Evolutionary conservation across 148 eudicot species (phyloP).

Genomic region (Silene conica): DNA sequence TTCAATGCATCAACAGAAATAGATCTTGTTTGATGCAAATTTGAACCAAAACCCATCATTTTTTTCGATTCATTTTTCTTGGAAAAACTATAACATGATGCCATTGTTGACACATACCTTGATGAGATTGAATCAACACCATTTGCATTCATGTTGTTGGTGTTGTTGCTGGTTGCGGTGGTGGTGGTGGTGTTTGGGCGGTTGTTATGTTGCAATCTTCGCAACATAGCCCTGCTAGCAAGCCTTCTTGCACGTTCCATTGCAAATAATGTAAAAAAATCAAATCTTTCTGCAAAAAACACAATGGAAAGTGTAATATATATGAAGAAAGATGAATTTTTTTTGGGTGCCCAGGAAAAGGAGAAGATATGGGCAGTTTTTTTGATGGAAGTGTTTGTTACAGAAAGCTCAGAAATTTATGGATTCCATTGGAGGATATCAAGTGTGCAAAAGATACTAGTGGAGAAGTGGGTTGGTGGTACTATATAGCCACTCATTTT

Average conservation of each 20-base stretch:
- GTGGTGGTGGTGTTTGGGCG: conserved; percentile 15
- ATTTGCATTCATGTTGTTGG: not conserved
- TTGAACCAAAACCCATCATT: conserved; percentile 22
- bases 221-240: conserved; percentile 56
- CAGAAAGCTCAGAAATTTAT: conserved; percentile 22
- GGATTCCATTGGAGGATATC: conserved; percentile 18
- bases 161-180: conserved; percentile 4
- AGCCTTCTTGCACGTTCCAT: conserved; percentile 86
- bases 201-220: conserved; percentile 47
- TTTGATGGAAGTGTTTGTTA: conserved; percentile 8
- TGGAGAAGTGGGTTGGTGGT: conserved; percentile 35
- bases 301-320: not conserved
- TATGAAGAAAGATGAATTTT: not conserved
- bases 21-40: conserved; percentile 48
- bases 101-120: conserved; percentile 69
- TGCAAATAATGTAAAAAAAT: conserved; percentile 2
- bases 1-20: conserved; percentile 70
- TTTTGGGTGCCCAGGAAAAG: not conserved
- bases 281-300: conserved; percentile 14
- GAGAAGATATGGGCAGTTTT: not conserved
- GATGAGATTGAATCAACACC: conserved; percentile 27
- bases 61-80: conserved; percentile 26
- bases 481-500: too few species aligned
- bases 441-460: conserved; percentile 22
- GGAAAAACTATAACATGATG: conserved; percentile 35